phyloP scores from a whole-genome alignment of 768 basidiomycete genomes.

The Mycena maculata region DNA sequence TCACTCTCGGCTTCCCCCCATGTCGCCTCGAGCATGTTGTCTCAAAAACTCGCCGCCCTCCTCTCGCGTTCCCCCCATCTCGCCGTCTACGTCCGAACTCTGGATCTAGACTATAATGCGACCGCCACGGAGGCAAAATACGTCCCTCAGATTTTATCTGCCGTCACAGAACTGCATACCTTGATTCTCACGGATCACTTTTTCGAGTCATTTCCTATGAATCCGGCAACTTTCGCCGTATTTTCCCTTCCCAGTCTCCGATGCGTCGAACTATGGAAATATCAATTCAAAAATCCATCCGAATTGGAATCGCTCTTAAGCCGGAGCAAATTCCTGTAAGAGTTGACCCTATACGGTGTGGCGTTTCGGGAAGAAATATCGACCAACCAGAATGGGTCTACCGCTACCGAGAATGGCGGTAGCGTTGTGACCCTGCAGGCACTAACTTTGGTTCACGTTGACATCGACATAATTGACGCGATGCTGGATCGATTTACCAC shows the following conservation, averaged over 20 bases:
- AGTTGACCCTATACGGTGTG: background rate
- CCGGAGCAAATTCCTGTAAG: background rate
- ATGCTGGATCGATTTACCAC: constrained; percentile 6
- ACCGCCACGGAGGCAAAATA: background rate
- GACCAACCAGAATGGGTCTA: too few relatives aligned
- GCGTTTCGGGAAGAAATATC: background rate
- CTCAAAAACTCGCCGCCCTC: background rate
- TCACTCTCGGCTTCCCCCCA: too few relatives aligned
- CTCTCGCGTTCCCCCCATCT: constrained; percentile 2
- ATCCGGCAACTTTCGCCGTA: background rate
- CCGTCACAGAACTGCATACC: background rate
- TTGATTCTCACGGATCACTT: background rate
- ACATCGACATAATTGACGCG: background rate
- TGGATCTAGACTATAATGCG: background rate
- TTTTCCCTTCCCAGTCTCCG: constrained; percentile 1
- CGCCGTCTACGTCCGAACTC: background rate
- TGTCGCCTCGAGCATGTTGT: too few relatives aligned
- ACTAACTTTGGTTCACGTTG: background rate
- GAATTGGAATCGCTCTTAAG: constrained; percentile 1
- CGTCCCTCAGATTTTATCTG: background rate
- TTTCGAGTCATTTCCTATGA: background rate
- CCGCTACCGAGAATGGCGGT: background rate
- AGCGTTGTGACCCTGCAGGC: background rate
- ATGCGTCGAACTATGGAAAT: background rate
- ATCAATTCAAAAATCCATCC: background rate